These are phyloP conservation scores for Floccularia luteovirens DNA, from an alignment of 768 basidiomycete genomes.

Conservation along the genomic window DNA sequence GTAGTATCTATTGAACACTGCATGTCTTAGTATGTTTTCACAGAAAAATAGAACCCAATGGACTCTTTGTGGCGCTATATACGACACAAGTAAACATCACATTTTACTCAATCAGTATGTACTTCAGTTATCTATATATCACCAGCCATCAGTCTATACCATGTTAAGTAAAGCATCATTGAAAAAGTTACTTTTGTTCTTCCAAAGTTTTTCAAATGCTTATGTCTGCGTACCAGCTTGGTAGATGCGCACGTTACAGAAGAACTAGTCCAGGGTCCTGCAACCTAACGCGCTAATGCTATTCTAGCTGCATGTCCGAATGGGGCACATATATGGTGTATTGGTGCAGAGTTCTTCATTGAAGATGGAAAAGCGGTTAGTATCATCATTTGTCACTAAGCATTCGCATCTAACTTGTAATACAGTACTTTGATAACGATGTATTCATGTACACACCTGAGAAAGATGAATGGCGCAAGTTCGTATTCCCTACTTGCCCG, in stretches of 20 bases:
- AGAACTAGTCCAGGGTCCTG: slow-evolving; percentile 77
- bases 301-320: slow-evolving; percentile 74
- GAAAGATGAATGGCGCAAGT: slow-evolving; percentile 90
- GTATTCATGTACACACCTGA: slow-evolving; percentile 85
- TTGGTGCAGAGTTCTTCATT: slow-evolving; percentile 83
- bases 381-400: slow-evolving; percentile 5
- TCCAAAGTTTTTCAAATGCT: slow-evolving; percentile 1
- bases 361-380: slow-evolving; percentile 76
- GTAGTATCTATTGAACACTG: no score
- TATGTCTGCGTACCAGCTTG: slow-evolving; percentile 15
- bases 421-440: slow-evolving; percentile 86
- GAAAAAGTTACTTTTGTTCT: slow-evolving; percentile 47
- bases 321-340: slow-evolving; percentile 77
- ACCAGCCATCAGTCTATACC: no score
- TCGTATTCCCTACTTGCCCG: slow-evolving; percentile 77
- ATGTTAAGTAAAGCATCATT: slow-evolving; percentile 68
- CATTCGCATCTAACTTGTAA: no score
- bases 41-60: no score
- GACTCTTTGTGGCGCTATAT: no score
- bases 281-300: slow-evolving; percentile 77
- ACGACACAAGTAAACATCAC: no score
- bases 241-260: slow-evolving; percentile 83
- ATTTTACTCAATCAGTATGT: no score
- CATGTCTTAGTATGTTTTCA: no score
- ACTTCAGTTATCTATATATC: no score